Evolutionary conservation across 306 rosid species (phyloP).

Genomic region (Dryas drummondii): DNA sequence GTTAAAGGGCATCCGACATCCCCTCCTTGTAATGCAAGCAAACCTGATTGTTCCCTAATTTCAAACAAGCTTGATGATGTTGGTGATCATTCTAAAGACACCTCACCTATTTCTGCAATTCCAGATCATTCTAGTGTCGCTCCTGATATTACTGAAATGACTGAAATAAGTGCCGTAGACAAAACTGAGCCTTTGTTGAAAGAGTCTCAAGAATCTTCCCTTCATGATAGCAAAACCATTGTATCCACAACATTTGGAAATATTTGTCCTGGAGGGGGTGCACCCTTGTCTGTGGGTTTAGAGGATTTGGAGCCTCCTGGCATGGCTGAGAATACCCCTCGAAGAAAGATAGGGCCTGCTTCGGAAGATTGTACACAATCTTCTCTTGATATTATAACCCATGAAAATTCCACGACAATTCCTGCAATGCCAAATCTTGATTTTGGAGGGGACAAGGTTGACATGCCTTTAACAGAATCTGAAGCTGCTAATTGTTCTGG

Average conservation of each 20-base stretch:
- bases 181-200: slow-evolving; percentile 6
- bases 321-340: slow-evolving; percentile 2
- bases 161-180: slow-evolving; percentile 7
- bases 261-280: neutral
- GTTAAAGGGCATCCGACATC: slow-evolving; percentile 14
- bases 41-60: slow-evolving; percentile 6
- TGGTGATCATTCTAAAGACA: slow-evolving; percentile 4
- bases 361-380: slow-evolving; percentile 12
- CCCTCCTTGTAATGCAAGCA: neutral
- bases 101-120: neutral
- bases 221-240: slow-evolving; percentile 12
- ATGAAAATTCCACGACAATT: neutral
- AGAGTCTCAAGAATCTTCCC: slow-evolving; percentile 20
- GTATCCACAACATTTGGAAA: neutral
- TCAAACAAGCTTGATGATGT: slow-evolving; percentile 14
- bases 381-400: slow-evolving; percentile 19
- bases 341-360: slow-evolving; percentile 1
- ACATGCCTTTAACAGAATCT: slow-evolving; percentile 11
- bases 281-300: neutral
- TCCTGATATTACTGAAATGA: slow-evolving; percentile 8
- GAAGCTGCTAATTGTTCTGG: slow-evolving; percentile 24
- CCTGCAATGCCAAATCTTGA: slow-evolving; percentile 10
- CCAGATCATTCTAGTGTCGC: slow-evolving; percentile 2
- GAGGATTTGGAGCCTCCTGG: slow-evolving; percentile 2
- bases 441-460: slow-evolving; percentile 13